Percentiles rank a stretch among this genome's conserved stretches.
Evolutionary conservation across 2,329 filamentous ascomycete genomes (phyloP).

Genomic region (Fusarium dlaminii): DNA sequence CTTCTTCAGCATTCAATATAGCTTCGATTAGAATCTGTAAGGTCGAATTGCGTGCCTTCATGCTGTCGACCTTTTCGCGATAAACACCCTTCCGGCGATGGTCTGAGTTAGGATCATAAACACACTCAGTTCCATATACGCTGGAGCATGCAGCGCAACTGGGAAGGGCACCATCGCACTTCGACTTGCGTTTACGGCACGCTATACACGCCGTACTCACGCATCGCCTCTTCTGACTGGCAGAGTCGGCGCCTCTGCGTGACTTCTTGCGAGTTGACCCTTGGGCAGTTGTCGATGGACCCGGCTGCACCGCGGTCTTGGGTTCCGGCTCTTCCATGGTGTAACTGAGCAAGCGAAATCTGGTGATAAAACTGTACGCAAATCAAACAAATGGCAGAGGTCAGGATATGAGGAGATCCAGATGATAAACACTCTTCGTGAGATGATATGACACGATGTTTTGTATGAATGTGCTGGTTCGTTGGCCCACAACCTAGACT

Average conservation of each 20-base stretch:
- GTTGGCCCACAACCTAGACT: conserved; percentile 19
- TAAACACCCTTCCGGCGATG: conserved; percentile 97
- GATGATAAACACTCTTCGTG: not conserved
- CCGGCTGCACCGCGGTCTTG: conserved; percentile 13
- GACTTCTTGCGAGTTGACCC: conserved; percentile 55
- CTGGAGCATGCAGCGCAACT: conserved; percentile 96
- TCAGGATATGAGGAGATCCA: not conserved
- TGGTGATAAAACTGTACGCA: not conserved
- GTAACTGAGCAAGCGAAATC: conserved; percentile 3
- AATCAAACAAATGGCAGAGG: not conserved
- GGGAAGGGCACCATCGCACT: conserved; percentile 91
- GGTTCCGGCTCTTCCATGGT: conserved; percentile 35
- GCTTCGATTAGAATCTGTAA: conserved; percentile 93
- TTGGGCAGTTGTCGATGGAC: conserved; percentile 17
- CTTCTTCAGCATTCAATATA: conserved; percentile 89
- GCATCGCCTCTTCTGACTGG: conserved; percentile 74
- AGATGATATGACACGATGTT: conserved; percentile 26
- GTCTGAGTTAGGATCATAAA: conserved; percentile 96
- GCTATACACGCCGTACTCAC: conserved; percentile 88
- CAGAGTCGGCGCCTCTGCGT: conserved; percentile 58
- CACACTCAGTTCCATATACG: conserved; percentile 88
- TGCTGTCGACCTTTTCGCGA: conserved; percentile 88
- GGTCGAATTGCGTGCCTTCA: conserved; percentile 87
- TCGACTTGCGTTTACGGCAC: conserved; percentile 81
- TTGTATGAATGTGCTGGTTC: not conserved